phyloP scores from a whole-genome alignment of 2,329 filamentous ascomycete species.

The Fusarium gaditjirri region DNA sequence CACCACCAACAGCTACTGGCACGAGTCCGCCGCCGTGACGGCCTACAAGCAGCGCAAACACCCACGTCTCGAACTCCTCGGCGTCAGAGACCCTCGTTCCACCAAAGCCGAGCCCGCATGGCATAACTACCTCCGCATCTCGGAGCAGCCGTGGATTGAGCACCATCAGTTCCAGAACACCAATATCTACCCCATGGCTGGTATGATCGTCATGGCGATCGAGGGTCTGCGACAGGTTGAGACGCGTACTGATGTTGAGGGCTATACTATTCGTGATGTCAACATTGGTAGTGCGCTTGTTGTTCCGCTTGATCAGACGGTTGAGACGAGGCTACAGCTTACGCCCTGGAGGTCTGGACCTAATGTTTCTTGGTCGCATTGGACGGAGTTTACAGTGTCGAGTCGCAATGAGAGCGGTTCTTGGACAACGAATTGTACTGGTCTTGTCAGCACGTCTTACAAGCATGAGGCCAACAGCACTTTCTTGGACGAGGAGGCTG shows the following conservation, averaged over 20 bases:
- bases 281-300: background rate
- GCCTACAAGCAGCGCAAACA: background rate
- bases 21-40: background rate
- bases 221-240: background rate
- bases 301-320: background rate
- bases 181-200: background rate
- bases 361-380: background rate
- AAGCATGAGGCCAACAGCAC: background rate
- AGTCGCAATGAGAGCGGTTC: background rate
- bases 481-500: background rate
- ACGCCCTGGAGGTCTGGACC: background rate
- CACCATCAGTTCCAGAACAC: background rate
- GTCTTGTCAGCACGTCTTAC: background rate
- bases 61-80: background rate
- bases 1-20: background rate
- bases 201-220: background rate
- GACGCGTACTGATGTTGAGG: background rate
- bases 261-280: background rate
- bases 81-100: background rate
- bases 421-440: background rate
- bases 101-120: background rate
- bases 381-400: background rate
- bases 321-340: background rate
- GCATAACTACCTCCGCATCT: background rate
- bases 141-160: background rate